phyloP scores from a whole-genome alignment of 257 asterid genomes.

The Lavandula angustifolia region DNA sequence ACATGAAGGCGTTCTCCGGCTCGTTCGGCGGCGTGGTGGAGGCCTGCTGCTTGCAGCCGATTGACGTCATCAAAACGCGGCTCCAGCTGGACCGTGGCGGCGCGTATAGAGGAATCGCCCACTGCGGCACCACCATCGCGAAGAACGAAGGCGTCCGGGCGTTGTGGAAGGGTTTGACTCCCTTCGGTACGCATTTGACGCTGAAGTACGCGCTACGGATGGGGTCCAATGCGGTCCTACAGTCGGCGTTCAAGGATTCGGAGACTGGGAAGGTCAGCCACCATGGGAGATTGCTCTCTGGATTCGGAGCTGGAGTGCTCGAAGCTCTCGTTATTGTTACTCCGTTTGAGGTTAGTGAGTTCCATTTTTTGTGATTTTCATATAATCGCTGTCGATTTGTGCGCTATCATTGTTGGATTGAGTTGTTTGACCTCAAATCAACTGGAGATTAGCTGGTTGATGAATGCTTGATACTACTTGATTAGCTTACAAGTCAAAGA shows the following conservation, averaged over 20 bases:
- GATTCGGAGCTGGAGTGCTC: constrained; percentile 98
- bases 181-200: constrained; percentile 91
- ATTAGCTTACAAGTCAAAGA: too few relatives aligned
- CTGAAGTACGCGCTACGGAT: constrained; percentile 89
- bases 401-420: too few relatives aligned
- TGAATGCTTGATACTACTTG: too few relatives aligned
- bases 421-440: too few relatives aligned
- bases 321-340: constrained; percentile 95
- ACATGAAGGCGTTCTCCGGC: constrained; percentile 89
- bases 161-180: constrained; percentile 95
- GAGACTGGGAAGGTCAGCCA: constrained; percentile 78
- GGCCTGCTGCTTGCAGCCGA: constrained; percentile 89
- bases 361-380: not conserved
- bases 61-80: constrained; percentile 94
- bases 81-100: constrained; percentile 92
- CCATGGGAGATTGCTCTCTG: constrained; percentile 72
- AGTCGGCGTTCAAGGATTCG: constrained; percentile 78
- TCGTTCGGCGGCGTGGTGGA: constrained; percentile 91
- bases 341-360: constrained; percentile 80
- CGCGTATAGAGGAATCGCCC: constrained; percentile 75
- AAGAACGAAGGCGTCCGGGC: constrained; percentile 80
- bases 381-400: not conserved
- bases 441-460: too few relatives aligned
- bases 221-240: constrained; percentile 94
- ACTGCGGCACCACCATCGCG: constrained; percentile 77